Conservation (phyloP, 192 early-diverging fungal species). For the Paraglomus occultum region DNA sequence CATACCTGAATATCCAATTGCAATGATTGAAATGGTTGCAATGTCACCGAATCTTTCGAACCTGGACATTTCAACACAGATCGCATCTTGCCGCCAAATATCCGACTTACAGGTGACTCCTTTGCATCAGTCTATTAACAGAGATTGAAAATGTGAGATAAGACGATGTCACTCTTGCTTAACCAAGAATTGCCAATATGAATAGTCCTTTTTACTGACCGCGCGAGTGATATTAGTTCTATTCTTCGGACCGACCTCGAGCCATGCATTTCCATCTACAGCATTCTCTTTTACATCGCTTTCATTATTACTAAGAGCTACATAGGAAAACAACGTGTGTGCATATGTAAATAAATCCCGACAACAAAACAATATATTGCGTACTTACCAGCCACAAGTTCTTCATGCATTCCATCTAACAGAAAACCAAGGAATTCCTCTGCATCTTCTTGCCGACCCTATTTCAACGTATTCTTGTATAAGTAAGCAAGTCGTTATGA, state of each 20-base stretch:
- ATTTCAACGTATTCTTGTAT: background rate
- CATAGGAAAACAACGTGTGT: background rate
- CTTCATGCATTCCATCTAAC: slow-evolving; percentile 94
- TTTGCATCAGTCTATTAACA: slow-evolving; percentile 52
- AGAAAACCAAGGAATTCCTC: slow-evolving; percentile 95
- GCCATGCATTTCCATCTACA: slow-evolving; percentile 58
- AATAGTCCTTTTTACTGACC: slow-evolving; percentile 32
- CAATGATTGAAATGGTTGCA: slow-evolving; percentile 87
- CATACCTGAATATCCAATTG: slow-evolving; percentile 78
- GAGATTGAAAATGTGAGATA: slow-evolving; percentile 8
- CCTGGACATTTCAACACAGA: slow-evolving; percentile 73
- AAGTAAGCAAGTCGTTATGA: background rate
- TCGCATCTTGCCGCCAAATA: slow-evolving; percentile 83
- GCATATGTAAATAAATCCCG: background rate
- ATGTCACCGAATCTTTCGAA: slow-evolving; percentile 73
- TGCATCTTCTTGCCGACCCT: slow-evolving; percentile 91
- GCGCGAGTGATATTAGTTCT: slow-evolving; percentile 62
- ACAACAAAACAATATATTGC: slow-evolving; percentile 22
- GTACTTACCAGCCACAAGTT: slow-evolving; percentile 55
- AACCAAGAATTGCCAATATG: slow-evolving; percentile 7
- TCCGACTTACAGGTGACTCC: slow-evolving; percentile 77
- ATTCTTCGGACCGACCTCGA: slow-evolving; percentile 89
- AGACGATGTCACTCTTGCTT: background rate
- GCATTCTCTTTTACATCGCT: background rate
- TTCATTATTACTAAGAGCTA: background rate